Evolutionary conservation across 495 filamentous ascomycete species (phyloP).

Genomic region (Margaritispora aquatica): DNA sequence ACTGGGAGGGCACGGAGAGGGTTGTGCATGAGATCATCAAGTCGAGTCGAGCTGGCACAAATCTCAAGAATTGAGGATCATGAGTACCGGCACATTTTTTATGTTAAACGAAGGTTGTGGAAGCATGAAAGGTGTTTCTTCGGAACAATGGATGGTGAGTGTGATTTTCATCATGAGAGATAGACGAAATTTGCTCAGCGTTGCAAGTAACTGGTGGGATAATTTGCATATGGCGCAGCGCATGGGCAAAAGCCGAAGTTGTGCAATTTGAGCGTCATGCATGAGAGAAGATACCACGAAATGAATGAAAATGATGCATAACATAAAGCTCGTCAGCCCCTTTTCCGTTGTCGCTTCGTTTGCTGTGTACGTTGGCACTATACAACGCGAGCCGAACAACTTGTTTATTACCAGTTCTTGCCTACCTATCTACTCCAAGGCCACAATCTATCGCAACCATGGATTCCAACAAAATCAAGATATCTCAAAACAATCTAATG

Average conservation of each 20-base stretch:
- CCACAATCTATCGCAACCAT: too few species aligned
- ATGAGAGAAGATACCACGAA: not conserved
- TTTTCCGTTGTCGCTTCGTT: too few species aligned
- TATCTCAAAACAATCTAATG: too few species aligned
- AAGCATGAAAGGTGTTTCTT: not conserved
- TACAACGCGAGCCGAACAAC: too few species aligned
- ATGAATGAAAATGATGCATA: not conserved
- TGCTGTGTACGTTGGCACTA: too few species aligned
- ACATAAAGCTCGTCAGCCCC: not conserved
- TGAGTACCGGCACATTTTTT: not conserved
- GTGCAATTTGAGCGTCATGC: not conserved
- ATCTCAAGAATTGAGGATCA: constrained; percentile 30
- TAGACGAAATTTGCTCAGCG: not conserved
- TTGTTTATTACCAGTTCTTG: too few species aligned
- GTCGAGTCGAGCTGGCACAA: constrained; percentile 61
- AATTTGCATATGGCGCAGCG: not conserved
- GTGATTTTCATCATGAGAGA: not conserved
- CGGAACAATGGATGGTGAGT: not conserved
- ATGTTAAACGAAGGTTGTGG: too few species aligned
- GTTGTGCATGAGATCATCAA: constrained; percentile 79
- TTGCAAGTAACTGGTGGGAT: not conserved
- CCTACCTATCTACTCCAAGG: too few species aligned
- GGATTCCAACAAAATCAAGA: too few species aligned
- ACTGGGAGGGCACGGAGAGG: constrained; percentile 85
- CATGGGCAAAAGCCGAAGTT: too few species aligned